phyloP scores from a whole-genome alignment of 129 eudicot genomes.

The carrot (Daucus carota) region DNA sequence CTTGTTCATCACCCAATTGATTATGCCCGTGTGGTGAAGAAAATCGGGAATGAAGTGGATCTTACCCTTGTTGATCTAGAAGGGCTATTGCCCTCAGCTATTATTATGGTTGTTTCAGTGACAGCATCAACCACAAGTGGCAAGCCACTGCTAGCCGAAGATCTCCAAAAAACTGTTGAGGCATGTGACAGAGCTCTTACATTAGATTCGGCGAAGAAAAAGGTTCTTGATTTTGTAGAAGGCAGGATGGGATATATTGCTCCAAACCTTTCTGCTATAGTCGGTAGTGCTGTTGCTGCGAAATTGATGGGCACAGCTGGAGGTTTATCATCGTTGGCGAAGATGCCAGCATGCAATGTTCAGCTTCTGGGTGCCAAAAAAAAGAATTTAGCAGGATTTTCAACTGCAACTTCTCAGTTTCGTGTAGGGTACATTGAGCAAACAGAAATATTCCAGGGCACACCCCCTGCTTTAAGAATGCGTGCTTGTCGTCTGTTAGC shows the following conservation, averaged over 20 bases:
- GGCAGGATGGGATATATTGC: constrained; percentile 88
- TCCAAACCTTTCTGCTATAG: constrained; percentile 80
- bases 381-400: constrained; percentile 84
- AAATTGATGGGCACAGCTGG: constrained; percentile 93
- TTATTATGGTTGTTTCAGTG: constrained; percentile 88
- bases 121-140: constrained; percentile 93
- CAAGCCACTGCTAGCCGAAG: constrained; percentile 75
- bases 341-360: constrained; percentile 94
- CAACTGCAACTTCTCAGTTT: constrained; percentile 81
- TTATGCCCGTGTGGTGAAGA: constrained; percentile 89
- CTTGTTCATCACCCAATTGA: constrained; percentile 93
- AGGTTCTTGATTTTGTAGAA: constrained; percentile 84
- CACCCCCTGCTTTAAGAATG: constrained; percentile 83
- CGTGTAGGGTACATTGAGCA: constrained; percentile 89
- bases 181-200: constrained; percentile 90
- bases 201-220: constrained; percentile 70
- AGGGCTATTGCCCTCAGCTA: constrained; percentile 79
- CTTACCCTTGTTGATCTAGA: constrained; percentile 82
- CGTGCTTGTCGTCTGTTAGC: constrained; percentile 85
- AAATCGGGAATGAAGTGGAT: constrained; percentile 78
- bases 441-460: constrained; percentile 82
- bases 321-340: constrained; percentile 58
- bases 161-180: constrained; percentile 64
- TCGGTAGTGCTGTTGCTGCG: constrained; percentile 95
- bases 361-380: constrained; percentile 77